phyloP scores from a whole-genome alignment of 1,284 basidiomycete genomes.

The Ceratobasidium sp. region DNA sequence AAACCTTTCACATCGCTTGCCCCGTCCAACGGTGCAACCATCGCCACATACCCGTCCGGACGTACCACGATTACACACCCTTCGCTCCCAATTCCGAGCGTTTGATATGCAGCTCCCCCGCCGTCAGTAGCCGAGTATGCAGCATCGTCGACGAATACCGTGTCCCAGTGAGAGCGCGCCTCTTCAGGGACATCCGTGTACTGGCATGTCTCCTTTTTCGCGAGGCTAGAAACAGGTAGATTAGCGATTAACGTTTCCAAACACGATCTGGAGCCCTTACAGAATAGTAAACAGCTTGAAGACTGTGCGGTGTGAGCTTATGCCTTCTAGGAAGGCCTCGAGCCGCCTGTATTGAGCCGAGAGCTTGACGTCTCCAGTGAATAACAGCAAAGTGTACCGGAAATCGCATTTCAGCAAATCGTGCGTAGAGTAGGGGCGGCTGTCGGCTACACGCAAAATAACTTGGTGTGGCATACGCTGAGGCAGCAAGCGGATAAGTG shows the following conservation, averaged over 20 bases:
- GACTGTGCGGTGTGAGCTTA: not conserved
- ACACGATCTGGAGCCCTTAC: not conserved
- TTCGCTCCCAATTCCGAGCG: constrained; percentile 69
- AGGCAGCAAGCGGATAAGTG: not conserved
- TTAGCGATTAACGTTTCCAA: not conserved
- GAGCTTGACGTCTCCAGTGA: constrained; percentile 67
- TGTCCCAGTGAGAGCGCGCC: constrained; percentile 70
- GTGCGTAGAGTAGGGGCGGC: constrained; percentile 73
- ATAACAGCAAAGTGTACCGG: constrained; percentile 79
- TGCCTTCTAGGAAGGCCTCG: constrained; percentile 49
- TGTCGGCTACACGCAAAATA: constrained; percentile 74
- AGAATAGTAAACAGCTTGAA: constrained; percentile 33
- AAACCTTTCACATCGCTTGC: not conserved
- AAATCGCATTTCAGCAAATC: constrained; percentile 75
- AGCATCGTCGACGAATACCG: constrained; percentile 32
- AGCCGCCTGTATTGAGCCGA: constrained; percentile 60
- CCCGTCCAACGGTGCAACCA: constrained; percentile 66
- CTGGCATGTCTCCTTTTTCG: constrained; percentile 63
- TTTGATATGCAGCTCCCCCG: constrained; percentile 66
- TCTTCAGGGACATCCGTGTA: constrained; percentile 66
- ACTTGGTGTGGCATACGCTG: constrained; percentile 71
- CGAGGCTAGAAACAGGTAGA: not conserved
- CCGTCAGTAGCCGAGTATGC: constrained; percentile 10
- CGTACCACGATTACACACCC: constrained; percentile 77
- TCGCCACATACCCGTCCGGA: constrained; percentile 81